These are phyloP conservation scores for Tarenaya hassleriana DNA, from an alignment of 345 rosid species.

Conservation along the genomic window DNA sequence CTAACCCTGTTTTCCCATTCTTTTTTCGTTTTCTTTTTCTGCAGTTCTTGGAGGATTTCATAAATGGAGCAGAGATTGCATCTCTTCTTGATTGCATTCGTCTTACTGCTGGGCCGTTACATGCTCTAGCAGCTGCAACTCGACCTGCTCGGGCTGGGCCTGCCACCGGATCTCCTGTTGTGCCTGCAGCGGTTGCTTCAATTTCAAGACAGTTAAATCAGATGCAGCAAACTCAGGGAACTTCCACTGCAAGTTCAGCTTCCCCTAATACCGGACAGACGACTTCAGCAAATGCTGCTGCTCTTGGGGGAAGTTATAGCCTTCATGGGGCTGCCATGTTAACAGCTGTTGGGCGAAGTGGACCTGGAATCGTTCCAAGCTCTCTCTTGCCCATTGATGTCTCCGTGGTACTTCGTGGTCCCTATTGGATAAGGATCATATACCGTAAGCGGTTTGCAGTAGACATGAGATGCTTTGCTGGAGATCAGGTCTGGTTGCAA, in stretches of 20 bases:
- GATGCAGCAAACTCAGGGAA: slow-evolving; percentile 52
- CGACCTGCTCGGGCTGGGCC: slow-evolving; percentile 96
- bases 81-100: slow-evolving; percentile 97
- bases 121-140: slow-evolving; percentile 94
- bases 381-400: slow-evolving; percentile 97
- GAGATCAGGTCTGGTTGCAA: slow-evolving; percentile 99
- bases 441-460: slow-evolving; percentile 95
- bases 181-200: slow-evolving; percentile 41
- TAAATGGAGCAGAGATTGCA: slow-evolving; percentile 92
- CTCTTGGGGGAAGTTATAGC: slow-evolving; percentile 55
- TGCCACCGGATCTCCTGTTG: slow-evolving; percentile 51
- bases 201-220: slow-evolving; percentile 61
- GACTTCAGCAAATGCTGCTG: slow-evolving; percentile 40
- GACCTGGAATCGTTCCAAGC: slow-evolving; percentile 97
- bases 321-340: slow-evolving; percentile 71
- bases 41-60: slow-evolving; percentile 88
- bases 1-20: neutral
- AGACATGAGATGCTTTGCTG: slow-evolving; percentile 99
- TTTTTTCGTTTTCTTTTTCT: slow-evolving; percentile 14
- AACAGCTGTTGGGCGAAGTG: slow-evolving; percentile 78
- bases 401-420: slow-evolving; percentile 96
- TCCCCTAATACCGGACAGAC: slow-evolving; percentile 44
- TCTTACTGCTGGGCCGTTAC: slow-evolving; percentile 92
- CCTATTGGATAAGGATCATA: slow-evolving; percentile 93
- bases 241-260: slow-evolving; percentile 34